Conservation (phyloP, 768 basidiomycete species). For the Tulasnella sp. region DNA sequence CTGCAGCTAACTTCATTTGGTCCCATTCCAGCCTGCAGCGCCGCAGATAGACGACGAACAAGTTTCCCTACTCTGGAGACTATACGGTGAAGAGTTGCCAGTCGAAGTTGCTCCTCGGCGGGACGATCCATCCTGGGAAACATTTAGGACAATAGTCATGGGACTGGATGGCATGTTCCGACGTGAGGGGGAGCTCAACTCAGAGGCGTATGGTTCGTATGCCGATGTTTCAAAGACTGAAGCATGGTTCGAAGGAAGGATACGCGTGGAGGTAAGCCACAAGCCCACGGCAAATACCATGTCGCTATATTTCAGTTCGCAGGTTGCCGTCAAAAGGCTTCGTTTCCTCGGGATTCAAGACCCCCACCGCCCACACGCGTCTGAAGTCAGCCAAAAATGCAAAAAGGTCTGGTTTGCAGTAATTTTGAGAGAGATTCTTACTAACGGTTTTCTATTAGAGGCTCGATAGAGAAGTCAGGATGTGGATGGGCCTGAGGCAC, state of each 20-base stretch:
- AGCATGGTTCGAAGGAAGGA: background rate
- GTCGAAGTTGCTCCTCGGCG: background rate
- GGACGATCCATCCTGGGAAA: background rate
- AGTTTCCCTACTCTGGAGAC: too few relatives aligned
- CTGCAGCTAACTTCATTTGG: too few relatives aligned
- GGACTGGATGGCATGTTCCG: background rate
- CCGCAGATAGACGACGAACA: too few relatives aligned
- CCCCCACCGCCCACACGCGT: background rate
- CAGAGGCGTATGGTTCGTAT: background rate
- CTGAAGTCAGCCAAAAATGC: background rate
- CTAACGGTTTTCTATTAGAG: background rate
- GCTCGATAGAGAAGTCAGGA: background rate
- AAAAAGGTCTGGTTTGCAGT: background rate
- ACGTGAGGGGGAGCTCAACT: background rate
- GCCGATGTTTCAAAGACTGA: background rate
- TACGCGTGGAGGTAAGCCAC: background rate
- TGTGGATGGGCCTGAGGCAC: background rate
- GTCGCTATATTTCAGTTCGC: too few relatives aligned
- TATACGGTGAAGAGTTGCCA: background rate
- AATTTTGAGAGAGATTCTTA: background rate
- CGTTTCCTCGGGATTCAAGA: background rate
- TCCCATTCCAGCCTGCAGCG: too few relatives aligned
- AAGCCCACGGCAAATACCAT: too few relatives aligned
- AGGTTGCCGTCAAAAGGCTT: conserved; percentile 7
- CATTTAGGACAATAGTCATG: background rate